Evolutionary conservation across 371 early-diverging fungal genomes (phyloP).

Genomic region (Amoeboaphelidium protococcarum): DNA sequence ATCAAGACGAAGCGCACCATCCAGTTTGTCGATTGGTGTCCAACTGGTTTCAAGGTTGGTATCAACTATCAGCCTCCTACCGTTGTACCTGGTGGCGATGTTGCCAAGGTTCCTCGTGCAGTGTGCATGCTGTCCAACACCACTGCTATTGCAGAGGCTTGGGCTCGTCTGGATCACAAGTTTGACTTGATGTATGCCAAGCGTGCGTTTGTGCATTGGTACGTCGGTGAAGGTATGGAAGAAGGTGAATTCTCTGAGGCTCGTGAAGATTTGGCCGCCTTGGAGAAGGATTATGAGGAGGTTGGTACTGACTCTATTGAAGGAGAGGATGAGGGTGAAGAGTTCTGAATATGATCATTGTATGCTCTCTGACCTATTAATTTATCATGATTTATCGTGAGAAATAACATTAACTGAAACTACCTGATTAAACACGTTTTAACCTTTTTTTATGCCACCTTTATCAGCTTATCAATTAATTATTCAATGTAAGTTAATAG

Average conservation of each 20-base stretch:
- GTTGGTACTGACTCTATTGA: constrained; percentile 68
- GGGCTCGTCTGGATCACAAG: constrained; percentile 16
- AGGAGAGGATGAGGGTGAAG: constrained; percentile 36
- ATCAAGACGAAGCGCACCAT: constrained; percentile 9
- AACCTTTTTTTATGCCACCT: no score
- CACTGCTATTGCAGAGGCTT: constrained; percentile 20
- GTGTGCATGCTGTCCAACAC: constrained; percentile 15
- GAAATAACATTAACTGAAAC: no score
- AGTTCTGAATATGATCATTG: constrained; percentile 12
- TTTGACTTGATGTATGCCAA: constrained; percentile 21
- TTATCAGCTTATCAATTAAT: no score
- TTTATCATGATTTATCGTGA: no score
- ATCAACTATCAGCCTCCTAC: constrained; percentile 14
- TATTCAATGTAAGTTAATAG: no score
- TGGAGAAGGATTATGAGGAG: constrained; percentile 19
- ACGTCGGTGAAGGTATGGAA: constrained; percentile 22
- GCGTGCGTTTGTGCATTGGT: constrained; percentile 21
- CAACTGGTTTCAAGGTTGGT: constrained; percentile 20
- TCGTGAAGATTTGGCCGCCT: constrained; percentile 13
- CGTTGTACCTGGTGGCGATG: constrained; percentile 11
- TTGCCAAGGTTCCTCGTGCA: constrained; percentile 14
- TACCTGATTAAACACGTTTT: no score
- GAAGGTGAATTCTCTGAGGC: constrained; percentile 21
- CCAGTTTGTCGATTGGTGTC: constrained; percentile 21
- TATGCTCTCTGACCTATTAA: no score